Base-by-base conservation (phyloP, 495 filamentous ascomycete genomes). In the Glonium stellatum region DNA sequence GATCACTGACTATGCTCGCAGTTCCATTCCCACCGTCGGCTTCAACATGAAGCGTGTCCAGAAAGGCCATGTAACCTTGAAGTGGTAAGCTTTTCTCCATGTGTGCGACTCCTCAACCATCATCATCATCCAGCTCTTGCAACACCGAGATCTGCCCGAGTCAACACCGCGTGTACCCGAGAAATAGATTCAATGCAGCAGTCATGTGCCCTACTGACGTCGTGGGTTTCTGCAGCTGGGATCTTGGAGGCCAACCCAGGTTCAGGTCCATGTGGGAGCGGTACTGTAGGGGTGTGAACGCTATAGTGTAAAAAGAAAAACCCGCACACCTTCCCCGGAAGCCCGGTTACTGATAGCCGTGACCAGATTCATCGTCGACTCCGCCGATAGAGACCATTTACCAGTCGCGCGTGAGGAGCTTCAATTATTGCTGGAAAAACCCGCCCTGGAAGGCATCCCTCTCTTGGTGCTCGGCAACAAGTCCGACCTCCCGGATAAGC, bases 201-300 rank as follows among this genome's bases (percentile, higher is more conserved):
- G 52, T 37, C 27, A 25, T 49, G 47, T 58, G 42, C 54, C 56
- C n/a, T 58, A 61, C 63, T 67, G 63, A 67, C 67, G 61, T 61
- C 50, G n/a, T 61, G 31, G 55, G 54, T 57, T n/a, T 37, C 37
- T 54, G 37, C 61, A 88, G 87, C 72, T 98, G 93, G 93, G 93
- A 98, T 78, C 80, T 98, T 64, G 93, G 93, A 60, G 93, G 93
- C 25, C 93, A 98, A 78, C 92, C 92, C 68, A 84, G 93, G 63
- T 98, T 97, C 76, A 88, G 93, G 64, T 87, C 90, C 60, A 98
- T 98, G 93, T 98, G 93, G 93, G 93, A 97, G 79, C 81, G 93
- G 67, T 98, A 98, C 74, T 98, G 93, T 77, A 87, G 90, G 49
- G 92, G 90, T 42, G 93, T 97, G 63, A 96, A 96, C 75, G 93